These are phyloP conservation scores for Plasmodium gonderi DNA, from an alignment of 169 alveolate species.

Conservation along the genomic window DNA sequence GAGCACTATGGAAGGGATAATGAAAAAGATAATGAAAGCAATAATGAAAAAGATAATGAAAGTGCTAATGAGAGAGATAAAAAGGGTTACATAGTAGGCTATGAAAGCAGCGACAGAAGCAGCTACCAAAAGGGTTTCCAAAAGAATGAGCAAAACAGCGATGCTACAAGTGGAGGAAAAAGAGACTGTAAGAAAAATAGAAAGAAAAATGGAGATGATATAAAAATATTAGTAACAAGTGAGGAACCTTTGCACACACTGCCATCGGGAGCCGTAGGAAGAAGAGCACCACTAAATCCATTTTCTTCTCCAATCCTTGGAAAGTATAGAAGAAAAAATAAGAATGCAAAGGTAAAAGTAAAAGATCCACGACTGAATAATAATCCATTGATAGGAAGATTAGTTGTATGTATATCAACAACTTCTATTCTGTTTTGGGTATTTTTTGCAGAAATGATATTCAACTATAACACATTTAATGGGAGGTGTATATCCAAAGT, in stretches of 20 bases:
- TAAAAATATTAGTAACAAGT: conserved; percentile 35
- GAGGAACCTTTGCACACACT: conserved; percentile 44
- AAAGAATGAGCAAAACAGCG: background rate
- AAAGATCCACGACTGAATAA: conserved; percentile 77
- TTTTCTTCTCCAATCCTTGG: conserved; percentile 42
- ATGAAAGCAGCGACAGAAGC: background rate
- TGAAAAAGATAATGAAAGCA: background rate
- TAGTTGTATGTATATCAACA: conserved; percentile 73
- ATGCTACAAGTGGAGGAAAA: background rate
- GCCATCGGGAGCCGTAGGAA: conserved; percentile 74
- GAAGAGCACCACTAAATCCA: conserved; percentile 78
- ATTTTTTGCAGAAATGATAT: conserved; percentile 79
- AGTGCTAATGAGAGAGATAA: background rate
- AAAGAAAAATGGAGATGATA: background rate
- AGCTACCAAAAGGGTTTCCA: too few relatives aligned
- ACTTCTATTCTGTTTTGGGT: conserved; percentile 73
- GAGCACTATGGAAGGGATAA: background rate
- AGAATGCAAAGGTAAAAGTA: conserved; percentile 26
- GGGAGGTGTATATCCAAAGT: conserved; percentile 86
- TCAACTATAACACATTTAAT: conserved; percentile 84
- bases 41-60: background rate
- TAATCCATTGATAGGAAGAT: conserved; percentile 80
- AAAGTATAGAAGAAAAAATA: conserved; percentile 54
- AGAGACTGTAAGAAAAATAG: background rate
- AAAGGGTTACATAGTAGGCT: too few relatives aligned